These are phyloP conservation scores for Fraxinus nigra DNA, from an alignment of 305 asterid species.

Conservation along the genomic window DNA sequence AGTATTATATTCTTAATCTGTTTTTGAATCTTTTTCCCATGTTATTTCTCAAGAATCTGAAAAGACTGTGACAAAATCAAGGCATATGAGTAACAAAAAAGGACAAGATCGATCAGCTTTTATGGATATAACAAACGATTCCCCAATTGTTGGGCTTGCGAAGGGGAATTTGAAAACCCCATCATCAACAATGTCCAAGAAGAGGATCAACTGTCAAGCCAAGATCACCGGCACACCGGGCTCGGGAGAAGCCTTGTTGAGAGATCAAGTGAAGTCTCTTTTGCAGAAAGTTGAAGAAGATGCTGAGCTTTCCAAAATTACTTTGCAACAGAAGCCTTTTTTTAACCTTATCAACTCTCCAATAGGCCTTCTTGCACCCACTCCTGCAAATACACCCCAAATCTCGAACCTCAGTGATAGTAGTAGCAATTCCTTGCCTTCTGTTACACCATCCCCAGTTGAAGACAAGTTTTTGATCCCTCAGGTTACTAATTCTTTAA, in stretches of 20 bases:
- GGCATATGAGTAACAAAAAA: slow-evolving; percentile 34
- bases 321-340: slow-evolving; percentile 41
- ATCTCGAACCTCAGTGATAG: slow-evolving; percentile 13
- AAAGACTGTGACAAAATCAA: slow-evolving; percentile 33
- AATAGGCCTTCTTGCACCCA: slow-evolving; percentile 55
- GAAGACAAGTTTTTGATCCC: slow-evolving; percentile 41
- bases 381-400: slow-evolving; percentile 88
- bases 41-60: slow-evolving; percentile 59
- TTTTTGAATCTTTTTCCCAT: slow-evolving; percentile 6
- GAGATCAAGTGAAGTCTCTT: slow-evolving; percentile 84
- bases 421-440: slow-evolving; percentile 17
- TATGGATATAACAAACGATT: slow-evolving; percentile 79
- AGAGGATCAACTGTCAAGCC: slow-evolving; percentile 28
- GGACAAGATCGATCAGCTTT: slow-evolving; percentile 64
- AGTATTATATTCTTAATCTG: not conserved
- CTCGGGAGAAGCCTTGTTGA: slow-evolving; percentile 86
- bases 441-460: slow-evolving; percentile 34
- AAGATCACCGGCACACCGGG: slow-evolving; percentile 56
- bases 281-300: slow-evolving; percentile 83
- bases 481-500: slow-evolving; percentile 37
- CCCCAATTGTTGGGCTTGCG: slow-evolving; percentile 91
- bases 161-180: slow-evolving; percentile 68
- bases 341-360: slow-evolving; percentile 51
- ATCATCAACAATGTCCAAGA: slow-evolving; percentile 73
- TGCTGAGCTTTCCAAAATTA: slow-evolving; percentile 48